Base-by-base conservation (phyloP, 2,329 filamentous ascomycete species). In the Neonectria hederae region DNA sequence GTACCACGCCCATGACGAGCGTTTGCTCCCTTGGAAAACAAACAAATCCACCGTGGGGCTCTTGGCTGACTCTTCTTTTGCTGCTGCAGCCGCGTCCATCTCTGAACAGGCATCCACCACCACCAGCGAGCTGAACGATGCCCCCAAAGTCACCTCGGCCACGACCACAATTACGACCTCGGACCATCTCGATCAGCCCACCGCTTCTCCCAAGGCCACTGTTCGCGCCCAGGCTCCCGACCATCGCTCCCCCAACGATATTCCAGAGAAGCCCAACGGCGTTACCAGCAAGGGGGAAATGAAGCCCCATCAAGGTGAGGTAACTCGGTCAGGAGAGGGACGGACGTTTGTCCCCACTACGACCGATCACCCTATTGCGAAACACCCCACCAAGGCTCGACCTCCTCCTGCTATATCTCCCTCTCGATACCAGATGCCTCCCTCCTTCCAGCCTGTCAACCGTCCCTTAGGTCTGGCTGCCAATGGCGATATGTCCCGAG, bases 381-480 rank as follows among this genome's bases (percentile, higher is more conserved):
- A 67, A 54, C 49, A 62, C 56, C 68, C 62, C 56, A 56, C 61
- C 60, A 73, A 69, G 38, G 51, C 67, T 63, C 74, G 74, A 59
- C 77, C 74, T 26, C 77, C 74, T 24, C 71, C 77, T 2, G 70
- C 74, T 61, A 70, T 78, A 8, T 75, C 78, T 22, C 74, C 77
- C 5, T 72, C 74, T 30, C 76, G 75, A 68, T 82, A 82, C 69
- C 80, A 82, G 63, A 79, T 83, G 77, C 81, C 81, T 43, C 80
- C 81, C 45, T 74, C 79, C 14, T 83, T 83, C 63, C 77, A 81
- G 59, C 80, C 80, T 51, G 72, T 75, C 19, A 72, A 72, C 49
- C 75, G 76, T 48, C 67, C 76, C 11, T 63, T 76, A 43, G 74
- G 71, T 43, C 69, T 72, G 42, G 63, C 74, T 62, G 69, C 65